phyloP scores from a whole-genome alignment of 1,139 yeast species.

The Hansenula lynferdii region DNA sequence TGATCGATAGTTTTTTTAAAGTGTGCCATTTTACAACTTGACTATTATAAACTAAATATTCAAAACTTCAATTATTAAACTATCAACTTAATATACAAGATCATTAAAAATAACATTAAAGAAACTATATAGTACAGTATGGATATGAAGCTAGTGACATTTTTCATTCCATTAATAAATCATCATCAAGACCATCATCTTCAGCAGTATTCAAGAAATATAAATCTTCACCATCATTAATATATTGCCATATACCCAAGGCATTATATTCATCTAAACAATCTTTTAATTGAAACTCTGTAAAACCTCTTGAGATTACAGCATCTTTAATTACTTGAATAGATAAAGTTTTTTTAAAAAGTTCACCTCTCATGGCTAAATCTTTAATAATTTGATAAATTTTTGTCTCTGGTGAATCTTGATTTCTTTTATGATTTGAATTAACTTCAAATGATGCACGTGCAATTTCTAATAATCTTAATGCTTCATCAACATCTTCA shows the following conservation, averaged over 20 bases:
- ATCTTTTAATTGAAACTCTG: slow-evolving; percentile 69
- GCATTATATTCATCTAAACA: slow-evolving; percentile 66
- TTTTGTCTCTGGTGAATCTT: slow-evolving; percentile 48
- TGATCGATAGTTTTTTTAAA: too few species aligned
- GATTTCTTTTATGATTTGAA: slow-evolving; percentile 43
- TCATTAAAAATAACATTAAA: not conserved
- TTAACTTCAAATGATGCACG: slow-evolving; percentile 71
- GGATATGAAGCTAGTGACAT: too few species aligned
- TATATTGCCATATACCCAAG: slow-evolving; percentile 1
- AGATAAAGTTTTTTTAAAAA: slow-evolving; percentile 41
- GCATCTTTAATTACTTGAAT: slow-evolving; percentile 58
- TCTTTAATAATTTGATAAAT: slow-evolving; percentile 45
- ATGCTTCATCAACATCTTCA: slow-evolving; percentile 93
- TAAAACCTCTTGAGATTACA: slow-evolving; percentile 80
- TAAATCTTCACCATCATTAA: slow-evolving; percentile 1
- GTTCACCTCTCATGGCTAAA: slow-evolving; percentile 43
- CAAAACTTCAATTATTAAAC: too few species aligned
- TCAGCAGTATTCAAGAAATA: not conserved
- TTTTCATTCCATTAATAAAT: not conserved
- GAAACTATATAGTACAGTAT: too few species aligned
- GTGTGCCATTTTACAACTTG: too few species aligned
- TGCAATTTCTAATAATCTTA: slow-evolving; percentile 80
- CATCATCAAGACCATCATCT: not conserved
- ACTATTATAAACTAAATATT: too few species aligned
- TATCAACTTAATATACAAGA: not conserved